Percentiles rank a stretch among this genome's conserved stretches.
These are phyloP conservation scores for Geranomyces variabilis DNA, from an alignment of 192 early-diverging fungal genomes.

Conservation along the genomic window DNA sequence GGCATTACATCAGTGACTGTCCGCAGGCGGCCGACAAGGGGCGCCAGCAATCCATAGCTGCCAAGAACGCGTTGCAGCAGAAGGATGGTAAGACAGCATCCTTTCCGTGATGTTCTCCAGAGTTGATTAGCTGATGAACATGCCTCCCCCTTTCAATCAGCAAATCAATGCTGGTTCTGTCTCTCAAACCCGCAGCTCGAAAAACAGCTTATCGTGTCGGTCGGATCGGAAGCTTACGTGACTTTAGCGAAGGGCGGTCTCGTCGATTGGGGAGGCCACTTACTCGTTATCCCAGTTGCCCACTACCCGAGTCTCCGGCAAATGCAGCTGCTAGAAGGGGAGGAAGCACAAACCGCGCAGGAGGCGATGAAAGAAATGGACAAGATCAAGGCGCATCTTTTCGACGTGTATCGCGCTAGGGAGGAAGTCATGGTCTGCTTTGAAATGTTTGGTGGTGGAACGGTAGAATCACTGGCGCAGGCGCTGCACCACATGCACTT, in stretches of 20 bases:
- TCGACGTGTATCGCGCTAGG: constrained; percentile 12
- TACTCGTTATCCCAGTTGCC: constrained; percentile 71
- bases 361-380: constrained; percentile 39
- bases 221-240: constrained; percentile 80
- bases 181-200: constrained; percentile 86
- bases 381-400: constrained; percentile 16
- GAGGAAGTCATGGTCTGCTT: constrained; percentile 72
- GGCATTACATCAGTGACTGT: constrained; percentile 57
- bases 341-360: constrained; percentile 26
- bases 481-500: constrained; percentile 64
- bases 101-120: neutral
- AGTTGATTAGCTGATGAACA: neutral
- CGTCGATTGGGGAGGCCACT: constrained; percentile 78
- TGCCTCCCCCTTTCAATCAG: constrained; percentile 8
- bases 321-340: constrained; percentile 33
- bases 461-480: constrained; percentile 3
- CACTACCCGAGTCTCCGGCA: constrained; percentile 42
- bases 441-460: constrained; percentile 67
- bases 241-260: constrained; percentile 90
- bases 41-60: neutral
- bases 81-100: constrained; percentile 8
- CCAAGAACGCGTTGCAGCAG: neutral
- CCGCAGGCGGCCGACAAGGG: constrained; percentile 34
- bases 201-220: constrained; percentile 86
- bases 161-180: constrained; percentile 91